Percentiles rank a stretch among this genome's conserved stretches.
Conservation (phyloP, 768 basidiomycete genomes). For the Strobilomyces echinocephalus region DNA sequence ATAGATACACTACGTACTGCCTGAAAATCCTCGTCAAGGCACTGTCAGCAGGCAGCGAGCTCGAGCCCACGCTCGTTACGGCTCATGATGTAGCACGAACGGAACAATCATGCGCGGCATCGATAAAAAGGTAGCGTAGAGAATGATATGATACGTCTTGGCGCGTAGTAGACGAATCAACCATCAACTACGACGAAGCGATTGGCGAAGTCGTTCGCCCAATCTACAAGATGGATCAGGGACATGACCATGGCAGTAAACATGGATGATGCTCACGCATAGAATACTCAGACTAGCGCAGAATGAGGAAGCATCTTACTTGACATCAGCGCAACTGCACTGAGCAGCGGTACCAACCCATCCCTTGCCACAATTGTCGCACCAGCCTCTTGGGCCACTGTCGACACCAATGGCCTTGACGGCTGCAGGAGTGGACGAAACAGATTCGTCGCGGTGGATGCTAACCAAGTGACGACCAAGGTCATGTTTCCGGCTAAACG, state of each 20-base stretch:
- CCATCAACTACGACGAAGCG: constrained; percentile 39
- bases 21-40: constrained; percentile 25
- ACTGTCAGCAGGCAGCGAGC: constrained; percentile 23
- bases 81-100: constrained; percentile 48
- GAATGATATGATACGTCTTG: constrained; percentile 29
- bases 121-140: constrained; percentile 40
- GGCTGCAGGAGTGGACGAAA: constrained; percentile 35
- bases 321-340: constrained; percentile 64
- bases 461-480: constrained; percentile 84
- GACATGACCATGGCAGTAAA: not conserved
- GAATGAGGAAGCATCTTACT: constrained; percentile 36
- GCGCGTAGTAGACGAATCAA: constrained; percentile 32
- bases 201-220: constrained; percentile 34
- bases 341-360: constrained; percentile 49
- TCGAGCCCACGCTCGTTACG: constrained; percentile 66
- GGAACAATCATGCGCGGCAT: constrained; percentile 58
- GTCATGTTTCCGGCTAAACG: constrained; percentile 93
- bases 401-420: constrained; percentile 64
- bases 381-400: constrained; percentile 61
- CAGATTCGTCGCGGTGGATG: constrained; percentile 71
- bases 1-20: constrained; percentile 10
- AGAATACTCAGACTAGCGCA: constrained; percentile 11
- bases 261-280: constrained; percentile 24
- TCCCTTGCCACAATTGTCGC: constrained; percentile 69
- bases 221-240: constrained; percentile 24